A percentile compares a stretch with the other conserved stretches of the same genome.
phyloP scores from a whole-genome alignment of 2,329 filamentous ascomycete genomes.

The Aspergillus oerlinghausenensis region DNA sequence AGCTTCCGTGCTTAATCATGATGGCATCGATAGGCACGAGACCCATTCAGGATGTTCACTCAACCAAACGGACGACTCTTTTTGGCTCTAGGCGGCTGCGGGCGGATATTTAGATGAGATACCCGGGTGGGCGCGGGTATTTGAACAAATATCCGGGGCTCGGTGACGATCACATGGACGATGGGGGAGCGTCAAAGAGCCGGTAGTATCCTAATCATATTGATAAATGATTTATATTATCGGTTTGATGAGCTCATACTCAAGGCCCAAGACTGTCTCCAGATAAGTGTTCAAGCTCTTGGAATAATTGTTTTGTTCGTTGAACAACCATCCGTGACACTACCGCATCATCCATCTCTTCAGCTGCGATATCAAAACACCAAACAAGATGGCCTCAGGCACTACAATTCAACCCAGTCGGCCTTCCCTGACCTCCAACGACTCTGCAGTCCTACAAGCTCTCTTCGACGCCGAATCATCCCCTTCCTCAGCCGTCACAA shows the following conservation, averaged over 20 bases:
- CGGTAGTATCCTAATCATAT: background rate
- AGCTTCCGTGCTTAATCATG: background rate
- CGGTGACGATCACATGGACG: background rate
- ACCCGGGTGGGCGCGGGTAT: slow-evolving; percentile 14
- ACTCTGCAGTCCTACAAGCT: slow-evolving; percentile 43
- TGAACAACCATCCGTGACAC: background rate
- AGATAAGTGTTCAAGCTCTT: background rate
- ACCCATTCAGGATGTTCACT: background rate
- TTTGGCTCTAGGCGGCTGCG: slow-evolving; percentile 13
- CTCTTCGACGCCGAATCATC: slow-evolving; percentile 45
- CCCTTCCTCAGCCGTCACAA: slow-evolving; percentile 33
- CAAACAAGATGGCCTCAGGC: slow-evolving; percentile 12
- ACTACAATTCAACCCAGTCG: slow-evolving; percentile 17
- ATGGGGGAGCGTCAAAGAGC: background rate
- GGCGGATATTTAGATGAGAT: slow-evolving; percentile 8
- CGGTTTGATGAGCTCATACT: background rate
- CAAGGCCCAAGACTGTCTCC: no score
- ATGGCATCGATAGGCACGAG: background rate
- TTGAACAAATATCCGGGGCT: background rate
- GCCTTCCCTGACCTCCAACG: slow-evolving; percentile 38
- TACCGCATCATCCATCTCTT: background rate
- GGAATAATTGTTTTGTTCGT: background rate
- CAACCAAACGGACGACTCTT: background rate
- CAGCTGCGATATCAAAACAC: background rate
- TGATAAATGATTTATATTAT: background rate